Evolutionary conservation across 2,329 filamentous ascomycete species (phyloP), one percentile per base, ranked within the genome.

Genomic region (Colletotrichum somersetense): DNA sequence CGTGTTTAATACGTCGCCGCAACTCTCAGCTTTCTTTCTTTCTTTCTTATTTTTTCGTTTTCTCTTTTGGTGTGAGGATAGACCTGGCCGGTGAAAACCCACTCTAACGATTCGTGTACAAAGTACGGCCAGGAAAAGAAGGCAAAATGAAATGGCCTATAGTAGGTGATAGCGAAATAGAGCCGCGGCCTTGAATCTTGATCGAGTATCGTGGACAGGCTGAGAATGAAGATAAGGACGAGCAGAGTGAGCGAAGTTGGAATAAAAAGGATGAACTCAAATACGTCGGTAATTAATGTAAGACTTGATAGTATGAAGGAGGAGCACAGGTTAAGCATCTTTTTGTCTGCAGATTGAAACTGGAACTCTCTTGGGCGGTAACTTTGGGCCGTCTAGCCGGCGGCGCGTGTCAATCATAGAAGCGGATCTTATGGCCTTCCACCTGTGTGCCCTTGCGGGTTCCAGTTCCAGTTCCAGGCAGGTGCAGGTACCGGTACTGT

Each of bases 371-470:
- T 16, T 33, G 30, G 48, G 33, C 56, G n/a, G 30, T 23, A 65
- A 59, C n/a, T 20, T 16, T 11, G 26, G 23, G 33, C 46, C 44
- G 46, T 35, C 18, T 18, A 38, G 42, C n/a, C 30, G 55, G 20
- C 23, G 48, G n/a, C 30, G 4, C 30, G n/a, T 16, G 56, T 56
- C 55, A 71, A 71, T 68, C 64, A 68, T 63, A 71, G 20, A 38
- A 55, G 68, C 44, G 68, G 52, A 71, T 68, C 68, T 58, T 63
- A 68, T 68, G 56, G 64, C 18, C 5, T 2, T 5, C 5, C 10
- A 44, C 42, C 42, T 44, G 14, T 44, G 3, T 35, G 35, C 35
- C 35, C 35, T 35, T 35, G 35, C 35, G 6, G 35, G 26, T 35
- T 35, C 35, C 35, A 35, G 30, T 30, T 30, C 30, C 30, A 30